A percentile compares a stretch with the other conserved stretches of the same genome.
These are phyloP conservation scores for Symbiodinium natans DNA, from an alignment of 73 alveolate genomes.

Conservation along the genomic window DNA sequence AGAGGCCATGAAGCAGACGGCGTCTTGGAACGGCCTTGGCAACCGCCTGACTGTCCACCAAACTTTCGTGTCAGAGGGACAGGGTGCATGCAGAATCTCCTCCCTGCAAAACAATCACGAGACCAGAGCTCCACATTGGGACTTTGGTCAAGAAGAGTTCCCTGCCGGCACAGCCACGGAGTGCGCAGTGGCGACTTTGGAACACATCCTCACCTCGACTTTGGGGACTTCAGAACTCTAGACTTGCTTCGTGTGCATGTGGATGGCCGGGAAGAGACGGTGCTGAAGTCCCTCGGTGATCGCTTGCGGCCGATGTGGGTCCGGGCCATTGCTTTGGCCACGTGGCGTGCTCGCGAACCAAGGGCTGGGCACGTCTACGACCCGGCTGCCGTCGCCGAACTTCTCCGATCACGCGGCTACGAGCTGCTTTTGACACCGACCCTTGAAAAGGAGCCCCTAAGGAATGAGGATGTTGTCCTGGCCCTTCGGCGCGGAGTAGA, in stretches of 20 bases:
- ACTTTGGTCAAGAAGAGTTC: background rate
- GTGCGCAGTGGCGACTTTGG: background rate
- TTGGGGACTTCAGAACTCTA: background rate
- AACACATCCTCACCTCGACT: background rate
- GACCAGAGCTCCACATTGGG: background rate
- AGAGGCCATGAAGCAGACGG: background rate
- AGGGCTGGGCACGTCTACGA: background rate
- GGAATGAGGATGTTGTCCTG: background rate
- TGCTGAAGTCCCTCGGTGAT: background rate
- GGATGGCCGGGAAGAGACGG: constrained; percentile 3
- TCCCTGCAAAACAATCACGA: background rate
- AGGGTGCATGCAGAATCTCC: background rate
- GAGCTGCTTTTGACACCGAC: background rate
- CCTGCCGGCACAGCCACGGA: background rate
- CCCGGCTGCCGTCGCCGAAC: background rate
- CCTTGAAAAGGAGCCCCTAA: background rate
- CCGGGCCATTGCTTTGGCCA: background rate
- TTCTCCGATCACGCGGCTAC: background rate
- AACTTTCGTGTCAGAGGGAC: background rate
- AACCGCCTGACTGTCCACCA: background rate
- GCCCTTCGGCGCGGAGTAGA: background rate
- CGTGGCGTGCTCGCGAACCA: background rate
- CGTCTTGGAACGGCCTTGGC: background rate
- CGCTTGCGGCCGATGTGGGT: background rate
- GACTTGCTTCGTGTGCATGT: background rate